Conservation (phyloP, 768 basidiomycete species). For the Tulasnella sp. region DNA sequence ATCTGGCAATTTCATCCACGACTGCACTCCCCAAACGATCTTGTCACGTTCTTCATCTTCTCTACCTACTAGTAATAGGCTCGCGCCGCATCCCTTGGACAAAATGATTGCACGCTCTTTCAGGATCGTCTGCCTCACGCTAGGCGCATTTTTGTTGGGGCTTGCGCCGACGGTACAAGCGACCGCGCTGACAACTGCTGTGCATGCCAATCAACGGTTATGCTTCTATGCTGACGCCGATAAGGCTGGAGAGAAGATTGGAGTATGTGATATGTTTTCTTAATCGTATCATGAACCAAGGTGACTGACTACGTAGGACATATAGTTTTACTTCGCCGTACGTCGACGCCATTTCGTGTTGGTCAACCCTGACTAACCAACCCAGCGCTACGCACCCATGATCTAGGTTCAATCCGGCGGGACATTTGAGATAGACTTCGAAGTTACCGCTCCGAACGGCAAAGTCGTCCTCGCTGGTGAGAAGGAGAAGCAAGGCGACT, state of each 20-base stretch:
- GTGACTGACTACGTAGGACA: too few relatives aligned
- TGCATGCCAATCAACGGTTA: slow-evolving; percentile 65
- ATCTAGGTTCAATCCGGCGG: slow-evolving; percentile 89
- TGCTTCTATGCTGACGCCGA: slow-evolving; percentile 98
- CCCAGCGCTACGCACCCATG: not conserved
- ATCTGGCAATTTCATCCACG: not conserved
- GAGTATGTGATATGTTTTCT: slow-evolving; percentile 38
- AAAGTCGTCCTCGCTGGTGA: slow-evolving; percentile 78
- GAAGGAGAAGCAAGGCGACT: slow-evolving; percentile 92
- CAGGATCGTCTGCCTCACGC: not conserved
- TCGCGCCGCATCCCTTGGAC: too few relatives aligned
- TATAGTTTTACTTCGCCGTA: slow-evolving; percentile 97
- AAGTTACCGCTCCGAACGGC: slow-evolving; percentile 83
- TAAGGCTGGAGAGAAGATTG: slow-evolving; percentile 86
- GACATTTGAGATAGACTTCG: slow-evolving; percentile 91
- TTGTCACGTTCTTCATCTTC: too few relatives aligned
- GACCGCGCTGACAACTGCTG: slow-evolving; percentile 68
- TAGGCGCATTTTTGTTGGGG: not conserved
- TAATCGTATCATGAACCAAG: not conserved
- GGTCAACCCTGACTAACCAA: not conserved
- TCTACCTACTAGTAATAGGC: too few relatives aligned
- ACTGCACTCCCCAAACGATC: too few relatives aligned
- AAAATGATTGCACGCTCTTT: too few relatives aligned
- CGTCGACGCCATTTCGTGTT: slow-evolving; percentile 26
- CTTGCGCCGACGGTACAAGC: slow-evolving; percentile 24